Base-by-base conservation (phyloP, 140 eudicot genomes). In the Ambrosia hybrid region DNA sequence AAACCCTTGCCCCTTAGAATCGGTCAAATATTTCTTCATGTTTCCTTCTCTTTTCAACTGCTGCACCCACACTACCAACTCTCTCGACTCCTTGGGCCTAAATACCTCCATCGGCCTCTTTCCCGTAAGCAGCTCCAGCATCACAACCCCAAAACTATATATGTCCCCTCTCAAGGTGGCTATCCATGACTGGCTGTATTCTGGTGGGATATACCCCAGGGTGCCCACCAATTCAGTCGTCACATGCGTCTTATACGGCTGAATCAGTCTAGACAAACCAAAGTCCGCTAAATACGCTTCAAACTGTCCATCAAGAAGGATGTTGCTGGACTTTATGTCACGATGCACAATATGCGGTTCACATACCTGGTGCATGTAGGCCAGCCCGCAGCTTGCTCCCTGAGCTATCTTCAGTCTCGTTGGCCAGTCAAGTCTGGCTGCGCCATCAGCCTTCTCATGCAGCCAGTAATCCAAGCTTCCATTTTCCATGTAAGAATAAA, bases 201-300 rank as follows among this genome's bases (percentile, higher is more conserved):
- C 95, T 3, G 95, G 95, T 26, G 95, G 95, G 5, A 88, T 88
- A 58, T 85, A 88, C 6, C 96, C 96, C 17, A 86, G 79, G 64
- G 96, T 88, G 9, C 96, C 96, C 13, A 88, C 92, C 80, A 83
- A 60, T 67, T 88, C 96, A 33, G 96, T 88, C 58, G 91, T 88
- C 43, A 88, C 96, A 64, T 85, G 96, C 38, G 96, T 88, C 5
- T 81, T 76, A 73, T 85, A 83, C 1, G 96, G 96, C 36, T 78
- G 89, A 57, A 88, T 85, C 81, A 88, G 26, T 68, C 96, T 72
- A 9, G 96, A 78, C 65, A 86, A 58, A 58, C 96, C 96, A 30
- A 88, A 88, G 82, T 88, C 92, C 0, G 96, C 96, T 38, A 88
- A 87, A 37, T 83, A 89, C 4, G 96, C 96, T 62, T 88, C 87